Evolutionary conservation across 305 asterid species (phyloP), one percentile per base, ranked within the genome.

Genomic region (Petunia hybrid): DNA sequence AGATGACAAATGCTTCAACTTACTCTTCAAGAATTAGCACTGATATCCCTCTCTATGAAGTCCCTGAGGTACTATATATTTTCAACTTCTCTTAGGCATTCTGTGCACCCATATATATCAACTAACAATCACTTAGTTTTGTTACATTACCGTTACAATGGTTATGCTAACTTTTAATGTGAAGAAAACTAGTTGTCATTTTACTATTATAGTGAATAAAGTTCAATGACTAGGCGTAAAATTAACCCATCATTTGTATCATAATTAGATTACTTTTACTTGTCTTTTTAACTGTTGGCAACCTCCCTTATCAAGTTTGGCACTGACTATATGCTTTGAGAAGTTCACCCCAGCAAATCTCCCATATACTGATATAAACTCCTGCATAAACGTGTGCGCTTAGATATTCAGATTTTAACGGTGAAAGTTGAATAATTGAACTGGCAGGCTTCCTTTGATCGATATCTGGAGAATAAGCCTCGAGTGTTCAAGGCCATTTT

Each of bases 401-500:
- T 61, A 45, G 40, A 22, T 16, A 48, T 53, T 46, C 59, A 46
- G 55, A 46, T 31, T 5, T 71, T 53, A 13, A 53, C 3, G 2
- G 73, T 77, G 60, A 1, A 14, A 45, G 71, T 40, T n/a, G 59
- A 53, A 38, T 2, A 57, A 59, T 22, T 79, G 68, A 55, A 68
- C 53, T 59, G 51, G 70, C 88, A 94, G 98, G 99, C 97, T 86
- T 86, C 92, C 0, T 94, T 96, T 74, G 99, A 96, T 89, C 84
- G 90, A 85, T 96, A 96, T 85, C 80, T 96, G 85, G 97, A 94
- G 82, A 90, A 96, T 80, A 94, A 90, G 69, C 89, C 94, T 39
- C 85, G 98, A 89, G 97, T 96, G 67, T 93, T 96, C 80, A 89
- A 85, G 84, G 98, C 99, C 51, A 94, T 96, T 22, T 96, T 96